Evolutionary conservation across 192 early-diverging fungal species (phyloP).

Genomic region (Podila clonocystis): DNA sequence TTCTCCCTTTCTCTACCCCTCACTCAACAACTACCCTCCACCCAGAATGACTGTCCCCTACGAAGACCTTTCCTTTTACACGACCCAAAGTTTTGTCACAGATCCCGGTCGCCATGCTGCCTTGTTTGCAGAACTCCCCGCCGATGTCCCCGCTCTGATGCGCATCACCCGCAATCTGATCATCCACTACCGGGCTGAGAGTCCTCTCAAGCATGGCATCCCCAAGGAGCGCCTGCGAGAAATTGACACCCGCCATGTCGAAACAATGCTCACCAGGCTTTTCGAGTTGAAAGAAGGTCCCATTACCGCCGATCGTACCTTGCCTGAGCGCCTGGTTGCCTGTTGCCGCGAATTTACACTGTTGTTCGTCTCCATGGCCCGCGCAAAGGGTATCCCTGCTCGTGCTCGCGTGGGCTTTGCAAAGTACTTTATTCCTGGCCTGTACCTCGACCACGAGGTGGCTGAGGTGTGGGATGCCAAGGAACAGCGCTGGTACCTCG

Average conservation of each 20-base stretch:
- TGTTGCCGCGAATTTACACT: constrained; percentile 1
- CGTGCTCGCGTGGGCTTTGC: not conserved
- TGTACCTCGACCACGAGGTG: not conserved
- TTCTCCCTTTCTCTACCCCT: not conserved
- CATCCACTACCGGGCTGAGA: constrained; percentile 1
- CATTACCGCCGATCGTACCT: not conserved
- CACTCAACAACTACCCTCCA: not conserved
- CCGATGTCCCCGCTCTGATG: not conserved
- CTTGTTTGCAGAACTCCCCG: not conserved
- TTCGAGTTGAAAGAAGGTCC: not conserved
- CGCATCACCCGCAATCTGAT: not conserved
- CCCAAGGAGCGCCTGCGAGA: not conserved
- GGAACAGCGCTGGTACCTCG: constrained; percentile 2
- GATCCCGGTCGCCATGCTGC: constrained; percentile 5
- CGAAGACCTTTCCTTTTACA: constrained; percentile 5
- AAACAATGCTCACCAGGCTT: not conserved
- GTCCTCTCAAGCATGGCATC: not conserved
- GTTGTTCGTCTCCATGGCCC: not conserved
- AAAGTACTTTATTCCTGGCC: not conserved
- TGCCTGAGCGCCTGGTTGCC: not conserved
- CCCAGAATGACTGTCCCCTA: not conserved
- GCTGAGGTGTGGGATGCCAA: constrained; percentile 2
- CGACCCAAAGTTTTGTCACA: not conserved
- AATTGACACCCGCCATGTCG: constrained; percentile 2
- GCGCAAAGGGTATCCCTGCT: constrained; percentile 7